phyloP scores from a whole-genome alignment of 2,329 filamentous ascomycete genomes.

The Eurotiales sp. region DNA sequence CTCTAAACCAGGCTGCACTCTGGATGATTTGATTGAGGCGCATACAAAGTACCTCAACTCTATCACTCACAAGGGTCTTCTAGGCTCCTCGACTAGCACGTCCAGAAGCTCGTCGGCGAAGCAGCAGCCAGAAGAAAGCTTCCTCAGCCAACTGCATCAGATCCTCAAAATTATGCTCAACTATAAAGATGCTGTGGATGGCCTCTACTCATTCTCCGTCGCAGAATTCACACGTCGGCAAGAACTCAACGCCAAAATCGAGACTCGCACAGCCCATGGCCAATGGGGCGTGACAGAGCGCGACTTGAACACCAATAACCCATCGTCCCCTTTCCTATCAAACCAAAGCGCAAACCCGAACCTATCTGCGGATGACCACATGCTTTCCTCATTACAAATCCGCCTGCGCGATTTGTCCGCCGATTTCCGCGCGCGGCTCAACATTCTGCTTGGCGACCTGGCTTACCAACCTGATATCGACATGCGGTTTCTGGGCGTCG shows the following conservation, averaged over 20 bases:
- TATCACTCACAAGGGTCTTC: slow-evolving; percentile 92
- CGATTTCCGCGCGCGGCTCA: slow-evolving; percentile 74
- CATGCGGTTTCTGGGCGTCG: slow-evolving; percentile 90
- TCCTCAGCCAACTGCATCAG: slow-evolving; percentile 87
- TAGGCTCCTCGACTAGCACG: slow-evolving; percentile 59
- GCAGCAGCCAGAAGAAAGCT: slow-evolving; percentile 64
- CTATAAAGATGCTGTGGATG: slow-evolving; percentile 90
- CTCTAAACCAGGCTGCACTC: slow-evolving; percentile 77
- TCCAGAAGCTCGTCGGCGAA: slow-evolving; percentile 35
- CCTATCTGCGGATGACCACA: slow-evolving; percentile 50
- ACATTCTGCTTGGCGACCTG: slow-evolving; percentile 80
- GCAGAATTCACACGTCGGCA: slow-evolving; percentile 92
- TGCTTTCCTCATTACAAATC: slow-evolving; percentile 71
- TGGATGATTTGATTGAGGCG: slow-evolving; percentile 91
- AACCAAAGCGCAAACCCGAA: slow-evolving; percentile 22
- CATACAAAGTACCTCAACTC: slow-evolving; percentile 87
- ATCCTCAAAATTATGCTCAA: slow-evolving; percentile 89
- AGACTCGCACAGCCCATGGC: slow-evolving; percentile 62
- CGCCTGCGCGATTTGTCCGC: slow-evolving; percentile 68
- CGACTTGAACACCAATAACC: slow-evolving; percentile 38
- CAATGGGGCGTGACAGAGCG: slow-evolving; percentile 61
- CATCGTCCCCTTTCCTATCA: slow-evolving; percentile 31
- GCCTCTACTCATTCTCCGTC: slow-evolving; percentile 89
- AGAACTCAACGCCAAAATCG: slow-evolving; percentile 71
- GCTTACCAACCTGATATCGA: slow-evolving; percentile 92